phyloP scores from a whole-genome alignment of 2,329 filamentous ascomycete species.

The Chaetothyriales sp. region DNA sequence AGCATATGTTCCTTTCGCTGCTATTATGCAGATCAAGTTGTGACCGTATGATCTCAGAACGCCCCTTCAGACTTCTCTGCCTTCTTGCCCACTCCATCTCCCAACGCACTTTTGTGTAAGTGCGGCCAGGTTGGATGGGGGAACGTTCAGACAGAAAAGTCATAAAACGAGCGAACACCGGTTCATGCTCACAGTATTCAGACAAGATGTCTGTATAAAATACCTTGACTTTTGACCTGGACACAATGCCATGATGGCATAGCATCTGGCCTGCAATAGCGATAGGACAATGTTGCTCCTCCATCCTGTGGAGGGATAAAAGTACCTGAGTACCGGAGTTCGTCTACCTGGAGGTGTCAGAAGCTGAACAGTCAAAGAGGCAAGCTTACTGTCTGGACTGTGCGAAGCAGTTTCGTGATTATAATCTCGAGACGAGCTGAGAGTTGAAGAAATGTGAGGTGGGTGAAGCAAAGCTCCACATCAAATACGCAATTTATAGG shows the following conservation, averaged over 20 bases:
- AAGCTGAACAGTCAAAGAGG: neutral
- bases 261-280: neutral
- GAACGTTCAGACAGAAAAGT: neutral
- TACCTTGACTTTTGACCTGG: neutral
- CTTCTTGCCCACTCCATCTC: neutral
- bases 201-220: neutral
- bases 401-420: too few relatives aligned
- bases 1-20: slow-evolving; percentile 98
- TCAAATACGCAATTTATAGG: too few relatives aligned
- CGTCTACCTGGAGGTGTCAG: neutral
- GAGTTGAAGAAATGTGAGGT: too few relatives aligned
- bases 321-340: neutral
- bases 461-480: too few relatives aligned
- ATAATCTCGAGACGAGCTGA: too few relatives aligned
- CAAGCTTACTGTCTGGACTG: neutral
- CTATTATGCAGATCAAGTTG: slow-evolving; percentile 99
- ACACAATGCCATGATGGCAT: neutral
- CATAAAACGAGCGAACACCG: neutral
- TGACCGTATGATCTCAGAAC: slow-evolving; percentile 83
- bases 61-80: slow-evolving; percentile 6
- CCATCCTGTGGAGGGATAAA: neutral
- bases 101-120: neutral
- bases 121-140: neutral
- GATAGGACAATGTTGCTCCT: neutral
- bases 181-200: neutral